Conservation (phyloP, 2,329 filamentous ascomycete genomes). For the Nemania serpens region DNA sequence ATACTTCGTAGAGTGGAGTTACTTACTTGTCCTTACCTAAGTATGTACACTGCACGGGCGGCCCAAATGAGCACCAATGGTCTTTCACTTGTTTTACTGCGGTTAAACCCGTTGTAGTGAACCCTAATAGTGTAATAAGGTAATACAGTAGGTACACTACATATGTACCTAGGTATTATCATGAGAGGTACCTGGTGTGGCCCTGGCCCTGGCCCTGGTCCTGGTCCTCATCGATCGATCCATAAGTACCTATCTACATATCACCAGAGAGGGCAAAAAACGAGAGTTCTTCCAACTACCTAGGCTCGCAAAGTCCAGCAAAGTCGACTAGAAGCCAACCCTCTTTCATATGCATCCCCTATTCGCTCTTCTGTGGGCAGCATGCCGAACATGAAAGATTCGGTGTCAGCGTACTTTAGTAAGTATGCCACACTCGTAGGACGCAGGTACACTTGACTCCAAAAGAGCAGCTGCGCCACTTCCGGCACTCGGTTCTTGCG, state of each 20-base stretch:
- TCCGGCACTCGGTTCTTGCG: conserved; percentile 6
- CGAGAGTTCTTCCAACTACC: neutral
- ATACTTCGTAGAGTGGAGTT: too few relatives aligned
- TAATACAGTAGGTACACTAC: too few relatives aligned
- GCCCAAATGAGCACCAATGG: neutral
- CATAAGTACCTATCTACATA: too few relatives aligned
- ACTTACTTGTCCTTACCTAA: neutral
- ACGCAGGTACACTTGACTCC: too few relatives aligned
- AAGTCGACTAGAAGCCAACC: conserved; percentile 7
- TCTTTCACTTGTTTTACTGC: neutral
- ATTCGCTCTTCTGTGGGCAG: conserved; percentile 4
- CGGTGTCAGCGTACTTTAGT: too few relatives aligned
- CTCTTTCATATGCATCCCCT: neutral
- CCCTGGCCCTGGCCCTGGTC: too few relatives aligned
- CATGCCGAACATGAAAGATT: neutral
- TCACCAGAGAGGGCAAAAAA: conserved; percentile 11
- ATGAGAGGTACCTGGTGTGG: neutral
- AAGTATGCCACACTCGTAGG: too few relatives aligned
- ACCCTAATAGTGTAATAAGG: too few relatives aligned
- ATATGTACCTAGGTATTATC: too few relatives aligned
- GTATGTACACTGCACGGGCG: too few relatives aligned
- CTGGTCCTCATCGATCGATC: conserved; percentile 17
- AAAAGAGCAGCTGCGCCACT: conserved; percentile 9
- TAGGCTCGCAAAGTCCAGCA: neutral
- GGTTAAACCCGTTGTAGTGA: conserved; percentile 10